A percentile compares a stretch with the other conserved stretches of the same genome.
These are phyloP conservation scores for Lathyrus oleraceus DNA, from an alignment of 306 rosid genomes.

Conservation along the genomic window DNA sequence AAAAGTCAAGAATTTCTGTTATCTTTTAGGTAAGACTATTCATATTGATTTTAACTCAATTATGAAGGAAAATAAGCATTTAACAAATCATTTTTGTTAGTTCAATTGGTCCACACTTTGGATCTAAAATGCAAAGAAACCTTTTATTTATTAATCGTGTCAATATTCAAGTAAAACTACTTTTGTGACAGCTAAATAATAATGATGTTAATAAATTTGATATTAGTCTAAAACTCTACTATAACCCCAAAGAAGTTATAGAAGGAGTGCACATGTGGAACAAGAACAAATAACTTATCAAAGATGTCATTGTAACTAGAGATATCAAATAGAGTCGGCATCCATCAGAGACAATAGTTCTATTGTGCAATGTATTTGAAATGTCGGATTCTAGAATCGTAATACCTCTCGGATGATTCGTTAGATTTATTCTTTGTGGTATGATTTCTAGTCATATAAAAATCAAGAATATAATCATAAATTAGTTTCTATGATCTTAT, in stretches of 20 bases:
- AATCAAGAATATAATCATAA: no score
- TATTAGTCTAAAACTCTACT: no score
- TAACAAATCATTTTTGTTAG: neutral
- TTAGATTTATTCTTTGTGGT: no score
- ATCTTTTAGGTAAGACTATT: constrained; percentile 45
- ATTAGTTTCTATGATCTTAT: no score
- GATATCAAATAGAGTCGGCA: neutral
- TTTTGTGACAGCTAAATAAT: neutral
- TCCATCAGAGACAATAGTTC: neutral
- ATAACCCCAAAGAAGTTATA: no score
- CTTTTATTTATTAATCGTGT: constrained; percentile 1
- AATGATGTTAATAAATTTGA: neutral
- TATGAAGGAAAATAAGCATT: neutral
- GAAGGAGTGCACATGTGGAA: neutral
- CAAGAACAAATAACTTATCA: no score
- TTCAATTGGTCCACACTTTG: constrained; percentile 1
- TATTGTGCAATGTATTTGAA: neutral
- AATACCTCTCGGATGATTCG: no score
- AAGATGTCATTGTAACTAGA: neutral
- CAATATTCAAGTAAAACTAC: neutral
- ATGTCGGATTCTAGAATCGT: no score
- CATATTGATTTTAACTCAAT: constrained; percentile 21
- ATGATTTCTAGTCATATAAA: no score
- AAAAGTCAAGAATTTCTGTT: constrained; percentile 49
- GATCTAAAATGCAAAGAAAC: constrained; percentile 1